Base-by-base conservation (phyloP, 2,329 filamentous ascomycete species). In the Massarina eburnea region DNA sequence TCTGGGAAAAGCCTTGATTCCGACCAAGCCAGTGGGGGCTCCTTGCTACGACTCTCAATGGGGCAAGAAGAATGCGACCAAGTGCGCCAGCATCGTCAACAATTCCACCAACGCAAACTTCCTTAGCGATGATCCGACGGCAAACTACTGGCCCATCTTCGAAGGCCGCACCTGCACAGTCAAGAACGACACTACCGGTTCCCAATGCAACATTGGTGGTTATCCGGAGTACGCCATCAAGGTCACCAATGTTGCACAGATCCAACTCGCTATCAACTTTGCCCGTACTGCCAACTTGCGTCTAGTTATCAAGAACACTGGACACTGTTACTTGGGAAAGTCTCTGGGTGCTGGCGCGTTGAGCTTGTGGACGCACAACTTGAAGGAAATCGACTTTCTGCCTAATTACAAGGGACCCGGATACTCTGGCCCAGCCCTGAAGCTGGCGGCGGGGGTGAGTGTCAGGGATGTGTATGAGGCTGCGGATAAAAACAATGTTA, bases 281-380 rank as follows among this genome's bases (percentile, higher is more conserved):
- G 64, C 61, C 8, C 32, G 46, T 0, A 41, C 39, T 2, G 45
- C 46, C n/a, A 62, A 66, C 18, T 54, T 66, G 7, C 62, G 62
- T 8, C 51, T 66, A 2, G 57, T 62, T 1, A 52, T 67, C 30
- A 52, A 53, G 14, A 66, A 62, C 39, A 65, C 63, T 9, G 62
- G 61, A 8, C 64, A 66, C 34, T 55, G 58, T 35, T 66, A 60
- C 40, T 45, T 54, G 8, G 54, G 56, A 15, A 51, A 50, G 15
- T 58, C 51, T 7, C 46, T 46, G 12, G 54, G 55, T 15, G 51
- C 47, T 6, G 45, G 50, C 20, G 44, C 53, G 5, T 39, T 60
- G 15, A 44, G 45, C 24, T 30, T 58, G 8, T 60, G 57, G 57
- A 58, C 49, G 26, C 55, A 57, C 35, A 22, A 55, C 24, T 35